Evolutionary conservation across 2,329 filamentous ascomycete species (phyloP).

Genomic region (Ceratocystis alfenasii): DNA sequence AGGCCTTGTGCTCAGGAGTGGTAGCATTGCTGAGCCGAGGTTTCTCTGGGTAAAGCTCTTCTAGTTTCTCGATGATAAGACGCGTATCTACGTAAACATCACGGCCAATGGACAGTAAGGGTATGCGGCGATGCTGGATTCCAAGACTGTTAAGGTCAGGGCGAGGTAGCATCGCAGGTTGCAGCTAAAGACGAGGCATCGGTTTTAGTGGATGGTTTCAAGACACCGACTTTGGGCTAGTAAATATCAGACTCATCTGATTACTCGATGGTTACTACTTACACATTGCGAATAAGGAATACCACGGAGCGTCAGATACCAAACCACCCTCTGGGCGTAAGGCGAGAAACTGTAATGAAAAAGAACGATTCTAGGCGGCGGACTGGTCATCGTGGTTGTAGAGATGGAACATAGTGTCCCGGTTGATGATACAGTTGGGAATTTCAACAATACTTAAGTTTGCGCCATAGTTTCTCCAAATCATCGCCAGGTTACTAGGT

Average conservation of each 20-base stretch:
- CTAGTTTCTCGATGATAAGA: conserved; percentile 54
- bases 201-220: background rate
- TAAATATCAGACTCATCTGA: background rate
- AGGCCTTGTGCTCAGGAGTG: conserved; percentile 26
- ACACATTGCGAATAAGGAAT: conserved; percentile 59
- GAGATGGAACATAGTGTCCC: background rate
- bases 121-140: conserved; percentile 57
- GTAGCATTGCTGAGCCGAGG: conserved; percentile 31
- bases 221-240: background rate
- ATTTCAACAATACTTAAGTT: background rate
- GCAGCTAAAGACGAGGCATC: conserved; percentile 36
- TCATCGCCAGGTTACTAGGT: background rate
- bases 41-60: conserved; percentile 40
- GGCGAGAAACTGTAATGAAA: conserved; percentile 58
- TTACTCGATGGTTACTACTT: conserved; percentile 28
- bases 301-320: conserved; percentile 55
- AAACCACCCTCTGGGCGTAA: conserved; percentile 50
- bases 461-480: background rate
- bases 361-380: conserved; percentile 36
- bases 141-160: conserved; percentile 51
- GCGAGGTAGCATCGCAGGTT: conserved; percentile 54
- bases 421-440: background rate
- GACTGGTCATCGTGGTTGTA: background rate
- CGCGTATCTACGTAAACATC: conserved; percentile 60
- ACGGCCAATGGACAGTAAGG: conserved; percentile 51